A percentile compares a stretch with the other conserved stretches of the same genome.
Evolutionary conservation across 2,329 filamentous ascomycete species (phyloP).

Genomic region (Cladorrhinum sp.): DNA sequence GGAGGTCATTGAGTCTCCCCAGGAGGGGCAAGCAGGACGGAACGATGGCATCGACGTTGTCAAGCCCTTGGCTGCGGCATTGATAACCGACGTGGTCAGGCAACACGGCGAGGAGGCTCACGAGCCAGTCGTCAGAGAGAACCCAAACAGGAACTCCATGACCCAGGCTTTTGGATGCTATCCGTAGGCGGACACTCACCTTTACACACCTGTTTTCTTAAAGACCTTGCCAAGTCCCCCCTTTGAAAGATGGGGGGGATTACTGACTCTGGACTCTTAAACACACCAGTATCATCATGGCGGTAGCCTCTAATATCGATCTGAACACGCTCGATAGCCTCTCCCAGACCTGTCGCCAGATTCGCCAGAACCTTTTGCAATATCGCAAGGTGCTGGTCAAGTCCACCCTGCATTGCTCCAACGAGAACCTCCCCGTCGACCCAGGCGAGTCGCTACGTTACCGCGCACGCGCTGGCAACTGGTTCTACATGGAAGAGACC

Average conservation of each 20-base stretch:
- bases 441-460: slow-evolving; percentile 56
- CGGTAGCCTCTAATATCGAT: slow-evolving; percentile 75
- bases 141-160: slow-evolving; percentile 57
- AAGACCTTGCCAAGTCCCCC: slow-evolving; percentile 15
- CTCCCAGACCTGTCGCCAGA: slow-evolving; percentile 75
- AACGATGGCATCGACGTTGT: slow-evolving; percentile 17
- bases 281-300: slow-evolving; percentile 64
- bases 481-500: slow-evolving; percentile 57
- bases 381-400: slow-evolving; percentile 70
- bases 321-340: slow-evolving; percentile 83
- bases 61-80: slow-evolving; percentile 21
- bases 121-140: slow-evolving; percentile 32
- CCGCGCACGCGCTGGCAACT: slow-evolving; percentile 55
- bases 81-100: slow-evolving; percentile 1
- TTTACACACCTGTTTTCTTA: slow-evolving; percentile 20
- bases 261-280: slow-evolving; percentile 21
- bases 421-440: slow-evolving; percentile 59
- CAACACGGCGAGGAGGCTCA: slow-evolving; percentile 18
- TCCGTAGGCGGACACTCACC: slow-evolving; percentile 54
- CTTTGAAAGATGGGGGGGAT: slow-evolving; percentile 13
- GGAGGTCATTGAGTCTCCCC: slow-evolving; percentile 28
- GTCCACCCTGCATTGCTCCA: slow-evolving; percentile 75
- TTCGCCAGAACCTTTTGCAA: slow-evolving; percentile 74
- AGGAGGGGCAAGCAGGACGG: slow-evolving; percentile 20
- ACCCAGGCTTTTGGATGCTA: slow-evolving; percentile 64